Percentiles rank a stretch among this genome's conserved stretches.
Conservation (phyloP, 1,139 yeast genomes). For the Candida sp. region DNA sequence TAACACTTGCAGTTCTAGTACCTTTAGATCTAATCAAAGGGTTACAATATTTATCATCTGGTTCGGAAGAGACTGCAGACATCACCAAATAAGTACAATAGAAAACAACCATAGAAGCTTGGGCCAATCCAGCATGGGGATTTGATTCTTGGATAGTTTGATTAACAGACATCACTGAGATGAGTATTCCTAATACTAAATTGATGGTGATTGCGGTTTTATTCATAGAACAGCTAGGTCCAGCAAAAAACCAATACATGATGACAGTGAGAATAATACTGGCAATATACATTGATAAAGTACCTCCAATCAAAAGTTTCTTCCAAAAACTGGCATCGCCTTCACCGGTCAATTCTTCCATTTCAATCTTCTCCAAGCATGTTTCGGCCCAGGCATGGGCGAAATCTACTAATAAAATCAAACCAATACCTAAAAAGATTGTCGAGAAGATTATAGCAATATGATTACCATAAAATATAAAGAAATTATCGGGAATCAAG, state of each 20-base stretch:
- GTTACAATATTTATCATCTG: slow-evolving; percentile 89
- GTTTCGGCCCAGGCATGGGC: slow-evolving; percentile 99
- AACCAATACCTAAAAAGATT: slow-evolving; percentile 82
- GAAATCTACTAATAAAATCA: slow-evolving; percentile 88
- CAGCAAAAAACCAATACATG: slow-evolving; percentile 84
- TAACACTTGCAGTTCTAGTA: slow-evolving; percentile 84
- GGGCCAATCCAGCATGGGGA: slow-evolving; percentile 96
- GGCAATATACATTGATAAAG: slow-evolving; percentile 77
- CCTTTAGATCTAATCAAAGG: slow-evolving; percentile 88
- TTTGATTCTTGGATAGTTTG: slow-evolving; percentile 88
- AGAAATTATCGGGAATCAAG: slow-evolving; percentile 79
- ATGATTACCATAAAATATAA: slow-evolving; percentile 87
- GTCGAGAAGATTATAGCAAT: slow-evolving; percentile 84
- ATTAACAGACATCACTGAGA: slow-evolving; percentile 71
- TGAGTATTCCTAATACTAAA: slow-evolving; percentile 57
- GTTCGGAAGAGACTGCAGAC: slow-evolving; percentile 96
- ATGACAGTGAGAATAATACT: slow-evolving; percentile 68
- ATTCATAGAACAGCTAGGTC: slow-evolving; percentile 86
- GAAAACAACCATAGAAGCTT: slow-evolving; percentile 91
- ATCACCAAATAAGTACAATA: slow-evolving; percentile 91
- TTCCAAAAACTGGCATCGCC: slow-evolving; percentile 72
- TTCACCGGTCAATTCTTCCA: slow-evolving; percentile 68
- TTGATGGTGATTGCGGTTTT: slow-evolving; percentile 83
- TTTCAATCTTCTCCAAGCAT: slow-evolving; percentile 86
- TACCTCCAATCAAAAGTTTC: slow-evolving; percentile 77